Percentiles rank a stretch among this genome's conserved stretches.
Evolutionary conservation across 2,329 filamentous ascomycete genomes (phyloP).

Genomic region (Venturia asperata): DNA sequence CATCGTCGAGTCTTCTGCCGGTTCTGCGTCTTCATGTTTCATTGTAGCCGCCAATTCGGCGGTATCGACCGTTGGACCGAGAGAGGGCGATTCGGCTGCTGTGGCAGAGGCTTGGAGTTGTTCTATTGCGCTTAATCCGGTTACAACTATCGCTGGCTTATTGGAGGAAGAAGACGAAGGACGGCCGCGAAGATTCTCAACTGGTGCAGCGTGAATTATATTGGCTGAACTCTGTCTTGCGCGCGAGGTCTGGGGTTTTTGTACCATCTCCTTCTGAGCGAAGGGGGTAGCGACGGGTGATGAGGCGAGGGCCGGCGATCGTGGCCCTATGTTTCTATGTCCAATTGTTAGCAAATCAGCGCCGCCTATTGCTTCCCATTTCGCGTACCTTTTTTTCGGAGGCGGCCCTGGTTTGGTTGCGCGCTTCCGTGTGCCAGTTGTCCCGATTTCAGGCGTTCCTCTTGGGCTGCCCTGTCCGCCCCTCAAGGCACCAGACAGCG

Average conservation of each 20-base stretch:
- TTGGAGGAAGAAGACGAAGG: slow-evolving; percentile 55
- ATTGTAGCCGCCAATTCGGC: slow-evolving; percentile 44
- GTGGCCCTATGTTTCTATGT: slow-evolving; percentile 45
- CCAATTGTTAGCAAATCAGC: slow-evolving; percentile 23
- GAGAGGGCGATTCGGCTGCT: slow-evolving; percentile 28
- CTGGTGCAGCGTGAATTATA: background rate
- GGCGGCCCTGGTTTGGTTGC: slow-evolving; percentile 54
- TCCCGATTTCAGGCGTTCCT: slow-evolving; percentile 60
- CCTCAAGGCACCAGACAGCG: slow-evolving; percentile 43
- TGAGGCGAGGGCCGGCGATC: slow-evolving; percentile 65
- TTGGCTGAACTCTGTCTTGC: slow-evolving; percentile 63
- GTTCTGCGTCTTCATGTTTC: slow-evolving; percentile 45
- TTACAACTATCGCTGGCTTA: slow-evolving; percentile 49
- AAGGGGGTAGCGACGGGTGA: slow-evolving; percentile 68
- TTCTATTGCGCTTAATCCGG: slow-evolving; percentile 12
- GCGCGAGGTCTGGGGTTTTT: slow-evolving; percentile 61
- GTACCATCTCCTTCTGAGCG: slow-evolving; percentile 49
- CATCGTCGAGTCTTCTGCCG: slow-evolving; percentile 31
- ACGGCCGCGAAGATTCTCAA: slow-evolving; percentile 27
- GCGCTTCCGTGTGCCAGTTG: slow-evolving; percentile 55
- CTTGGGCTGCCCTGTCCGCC: slow-evolving; percentile 52
- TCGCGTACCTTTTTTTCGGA: slow-evolving; percentile 35
- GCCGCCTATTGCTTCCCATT: too few species aligned
- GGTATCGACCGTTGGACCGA: slow-evolving; percentile 24
- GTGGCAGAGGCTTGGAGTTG: slow-evolving; percentile 13